Evolutionary conservation across 1,284 basidiomycete genomes (phyloP).

Genomic region (Malassezia pachydermatis): DNA sequence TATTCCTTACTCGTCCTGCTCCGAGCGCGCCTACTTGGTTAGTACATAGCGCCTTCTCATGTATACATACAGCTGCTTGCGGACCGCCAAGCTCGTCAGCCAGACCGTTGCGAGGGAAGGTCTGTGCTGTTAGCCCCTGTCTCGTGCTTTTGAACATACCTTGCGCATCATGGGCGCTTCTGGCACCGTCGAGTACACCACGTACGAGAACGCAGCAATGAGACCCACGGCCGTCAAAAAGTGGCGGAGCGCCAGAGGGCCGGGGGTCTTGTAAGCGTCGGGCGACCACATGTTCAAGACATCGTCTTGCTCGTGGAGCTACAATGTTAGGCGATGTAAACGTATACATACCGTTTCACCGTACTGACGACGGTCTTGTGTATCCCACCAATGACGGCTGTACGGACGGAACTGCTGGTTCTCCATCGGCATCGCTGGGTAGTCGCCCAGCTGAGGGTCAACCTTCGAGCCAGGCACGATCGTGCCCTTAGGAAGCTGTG

Average conservation of each 20-base stretch:
- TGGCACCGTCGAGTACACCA: conserved; percentile 33
- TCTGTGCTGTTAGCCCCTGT: too few species aligned
- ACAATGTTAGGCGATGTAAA: not conserved
- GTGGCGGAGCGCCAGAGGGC: conserved; percentile 34
- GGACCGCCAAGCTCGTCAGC: conserved; percentile 34
- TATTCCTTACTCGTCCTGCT: conserved; percentile 11
- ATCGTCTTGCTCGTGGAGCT: conserved; percentile 46
- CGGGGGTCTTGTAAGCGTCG: conserved; percentile 34
- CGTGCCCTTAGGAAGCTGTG: conserved; percentile 7
- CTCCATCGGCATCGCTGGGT: conserved; percentile 35
- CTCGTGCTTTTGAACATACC: not conserved
- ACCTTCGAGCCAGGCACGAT: conserved; percentile 20
- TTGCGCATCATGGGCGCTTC: conserved; percentile 38
- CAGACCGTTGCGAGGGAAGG: conserved; percentile 43
- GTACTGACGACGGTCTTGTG: conserved; percentile 46
- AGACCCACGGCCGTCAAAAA: conserved; percentile 31
- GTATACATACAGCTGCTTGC: conserved; percentile 11
- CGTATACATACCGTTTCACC: conserved; percentile 37
- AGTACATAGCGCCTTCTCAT: too few species aligned
- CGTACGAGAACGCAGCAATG: conserved; percentile 23
- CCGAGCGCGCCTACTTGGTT: conserved; percentile 5
- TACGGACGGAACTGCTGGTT: conserved; percentile 37
- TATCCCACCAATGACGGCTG: conserved; percentile 44
- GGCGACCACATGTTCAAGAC: conserved; percentile 46
- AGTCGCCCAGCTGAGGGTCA: conserved; percentile 46